A percentile compares a stretch with the other conserved stretches of the same genome.
Conservation (phyloP, 2,329 filamentous ascomycete species). For the Akanthomyces dipterigenus region DNA sequence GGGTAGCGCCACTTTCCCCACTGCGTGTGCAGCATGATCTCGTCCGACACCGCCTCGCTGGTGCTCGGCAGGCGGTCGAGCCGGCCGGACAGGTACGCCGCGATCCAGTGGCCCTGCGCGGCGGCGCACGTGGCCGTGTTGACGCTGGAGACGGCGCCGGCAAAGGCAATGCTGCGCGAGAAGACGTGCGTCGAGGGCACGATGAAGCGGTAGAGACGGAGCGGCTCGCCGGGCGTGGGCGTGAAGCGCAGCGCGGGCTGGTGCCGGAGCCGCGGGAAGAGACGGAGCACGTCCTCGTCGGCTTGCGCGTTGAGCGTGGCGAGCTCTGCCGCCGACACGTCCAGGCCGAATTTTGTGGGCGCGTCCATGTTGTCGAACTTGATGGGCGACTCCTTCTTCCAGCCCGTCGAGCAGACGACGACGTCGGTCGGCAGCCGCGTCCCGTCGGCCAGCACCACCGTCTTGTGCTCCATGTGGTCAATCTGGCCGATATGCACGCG, state of each 20-base stretch:
- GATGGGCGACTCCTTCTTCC: slow-evolving; percentile 39
- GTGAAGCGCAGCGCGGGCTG: slow-evolving; percentile 16
- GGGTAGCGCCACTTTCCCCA: slow-evolving; percentile 36
- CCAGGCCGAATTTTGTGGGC: neutral
- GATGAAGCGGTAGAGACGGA: slow-evolving; percentile 23
- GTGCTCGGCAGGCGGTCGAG: slow-evolving; percentile 28
- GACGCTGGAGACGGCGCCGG: slow-evolving; percentile 26
- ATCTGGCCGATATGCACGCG: slow-evolving; percentile 42
- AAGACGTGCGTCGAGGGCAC: slow-evolving; percentile 16
- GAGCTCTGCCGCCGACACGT: neutral
- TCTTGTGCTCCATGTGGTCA: slow-evolving; percentile 28
- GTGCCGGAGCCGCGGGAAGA: slow-evolving; percentile 18
- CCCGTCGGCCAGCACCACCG: slow-evolving; percentile 37
- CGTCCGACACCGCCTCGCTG: slow-evolving; percentile 28
- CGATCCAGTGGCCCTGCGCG: slow-evolving; percentile 45
- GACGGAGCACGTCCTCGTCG: slow-evolving; percentile 16
- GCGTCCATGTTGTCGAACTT: slow-evolving; percentile 27
- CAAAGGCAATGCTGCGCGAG: slow-evolving; percentile 25
- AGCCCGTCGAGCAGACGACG: slow-evolving; percentile 46
- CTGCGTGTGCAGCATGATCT: slow-evolving; percentile 44
- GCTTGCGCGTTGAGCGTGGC: slow-evolving; percentile 4
- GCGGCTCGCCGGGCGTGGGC: slow-evolving; percentile 16
- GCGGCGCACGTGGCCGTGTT: slow-evolving; percentile 29
- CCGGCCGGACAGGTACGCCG: slow-evolving; percentile 48
- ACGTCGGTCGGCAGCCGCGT: slow-evolving; percentile 35